These are phyloP conservation scores for Penicillium longicatenatum DNA, from an alignment of 495 filamentous ascomycete species.

Conservation along the genomic window DNA sequence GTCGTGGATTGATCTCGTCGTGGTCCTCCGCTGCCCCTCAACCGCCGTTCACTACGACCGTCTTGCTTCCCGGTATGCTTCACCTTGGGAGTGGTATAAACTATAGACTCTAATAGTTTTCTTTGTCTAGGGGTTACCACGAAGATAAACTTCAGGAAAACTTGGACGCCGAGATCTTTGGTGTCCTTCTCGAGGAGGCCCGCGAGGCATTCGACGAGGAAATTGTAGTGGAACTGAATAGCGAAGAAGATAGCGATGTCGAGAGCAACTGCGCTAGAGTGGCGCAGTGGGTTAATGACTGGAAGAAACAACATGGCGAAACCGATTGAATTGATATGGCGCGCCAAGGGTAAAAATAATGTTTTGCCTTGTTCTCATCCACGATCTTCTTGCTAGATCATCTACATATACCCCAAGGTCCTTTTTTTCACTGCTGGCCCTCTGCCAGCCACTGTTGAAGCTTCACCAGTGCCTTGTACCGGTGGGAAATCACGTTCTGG, in stretches of 20 bases:
- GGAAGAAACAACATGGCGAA: conserved; percentile 63
- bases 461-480: conserved; percentile 80
- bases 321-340: conserved; percentile 12
- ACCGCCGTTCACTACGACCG: conserved; percentile 79
- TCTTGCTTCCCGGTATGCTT: conserved; percentile 63
- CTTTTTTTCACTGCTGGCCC: conserved; percentile 29
- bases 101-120: neutral
- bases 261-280: conserved; percentile 86
- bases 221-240: conserved; percentile 86
- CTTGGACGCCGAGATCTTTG: conserved; percentile 96
- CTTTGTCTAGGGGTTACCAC: conserved; percentile 62
- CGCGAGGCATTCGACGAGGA: conserved; percentile 83
- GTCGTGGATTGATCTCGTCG: conserved; percentile 92
- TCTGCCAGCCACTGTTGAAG: conserved; percentile 79
- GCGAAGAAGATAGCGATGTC: conserved; percentile 78
- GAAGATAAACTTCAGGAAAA: conserved; percentile 94
- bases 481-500: conserved; percentile 87
- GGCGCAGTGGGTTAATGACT: conserved; percentile 75
- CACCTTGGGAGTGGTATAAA: neutral
- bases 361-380: conserved; percentile 10
- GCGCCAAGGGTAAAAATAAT: conserved; percentile 1
- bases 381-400: conserved; percentile 12
- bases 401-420: conserved; percentile 18
- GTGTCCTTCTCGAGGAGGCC: conserved; percentile 89
- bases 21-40: conserved; percentile 82